Evolutionary conservation across 2,329 filamentous ascomycete species (phyloP), one percentile per base, ranked within the genome.

Genomic region (Trichoderma aggressivum): DNA sequence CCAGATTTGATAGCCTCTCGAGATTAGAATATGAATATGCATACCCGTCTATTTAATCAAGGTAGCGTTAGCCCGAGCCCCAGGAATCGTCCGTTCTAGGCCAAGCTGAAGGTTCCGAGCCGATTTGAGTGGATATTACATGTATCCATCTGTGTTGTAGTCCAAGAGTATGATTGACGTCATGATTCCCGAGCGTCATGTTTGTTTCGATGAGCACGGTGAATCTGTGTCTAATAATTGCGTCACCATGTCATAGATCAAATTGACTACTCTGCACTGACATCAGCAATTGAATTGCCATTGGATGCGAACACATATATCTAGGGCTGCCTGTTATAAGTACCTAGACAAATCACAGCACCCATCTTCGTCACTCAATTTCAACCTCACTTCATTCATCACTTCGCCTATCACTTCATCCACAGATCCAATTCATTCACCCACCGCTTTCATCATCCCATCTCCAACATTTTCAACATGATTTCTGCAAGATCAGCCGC

Each of bases 231-330:
- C 18, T n/a, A 16, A 43, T 43, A 24, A 56, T 70, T 70, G 67
- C 67, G 67, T 70, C 67, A 70, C 67, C 24, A 63, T 70, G 67
- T 30, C 67, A 70, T 70, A 70, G 2, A 2, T 43, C 1, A 70
- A 63, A 56, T 59, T 59, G 5, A 7, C 39, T 43, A 7, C 39
- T 43, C 36, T 10, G 55, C 12, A 59, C 55, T 59, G 26, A 18
- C 26, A 43, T 32, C 18, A 11, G 60, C 18, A 50, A 21, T 62
- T 62, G 34, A 36, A 36, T 11, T 24, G n/a, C 30, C n/a, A 11
- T 24, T n/a, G n/a, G n/a, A n/a, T n/a, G 21, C 7, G 11, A 24
- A 2, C 6, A 11, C 12, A 53, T 36, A 24, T 7, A 26, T 59
- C 6, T 18, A 32, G 5, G 7, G 7, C 12, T 12, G 7, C 32